Evolutionary conservation across 2,329 filamentous ascomycete genomes (phyloP).

Genomic region (Colletotrichum sp.): DNA sequence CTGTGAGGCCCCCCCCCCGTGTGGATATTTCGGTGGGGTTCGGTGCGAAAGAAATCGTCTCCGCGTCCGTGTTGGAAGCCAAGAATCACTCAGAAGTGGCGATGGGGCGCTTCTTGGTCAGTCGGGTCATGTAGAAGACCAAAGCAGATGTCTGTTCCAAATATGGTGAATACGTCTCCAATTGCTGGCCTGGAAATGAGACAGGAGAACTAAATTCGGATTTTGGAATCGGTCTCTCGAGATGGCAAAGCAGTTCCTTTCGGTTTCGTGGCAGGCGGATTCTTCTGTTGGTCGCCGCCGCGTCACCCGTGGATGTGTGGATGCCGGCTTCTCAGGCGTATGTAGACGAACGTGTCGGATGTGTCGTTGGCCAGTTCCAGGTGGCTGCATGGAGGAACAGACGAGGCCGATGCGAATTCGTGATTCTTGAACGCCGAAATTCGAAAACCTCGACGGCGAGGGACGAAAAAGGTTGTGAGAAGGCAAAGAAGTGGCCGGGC

Average conservation of each 20-base stretch:
- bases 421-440: neutral
- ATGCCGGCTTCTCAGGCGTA: neutral
- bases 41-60: neutral
- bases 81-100: neutral
- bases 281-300: neutral
- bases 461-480: neutral
- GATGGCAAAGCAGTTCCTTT: neutral
- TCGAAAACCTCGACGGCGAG: neutral
- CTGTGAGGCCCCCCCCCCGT: neutral
- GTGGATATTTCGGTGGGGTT: conserved; percentile 3
- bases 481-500: neutral
- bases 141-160: neutral
- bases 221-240: neutral
- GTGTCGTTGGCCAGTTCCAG: neutral
- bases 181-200: neutral
- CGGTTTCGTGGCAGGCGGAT: neutral
- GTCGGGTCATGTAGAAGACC: neutral
- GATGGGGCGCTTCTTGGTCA: neutral
- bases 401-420: neutral
- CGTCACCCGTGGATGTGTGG: neutral
- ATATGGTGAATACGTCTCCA: neutral
- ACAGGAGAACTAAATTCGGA: no score
- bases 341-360: neutral
- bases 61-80: neutral
- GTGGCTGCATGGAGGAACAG: neutral